A percentile compares a stretch with the other conserved stretches of the same genome.
Conservation (phyloP, 1,284 basidiomycete species). For the Ustilago tritici region DNA sequence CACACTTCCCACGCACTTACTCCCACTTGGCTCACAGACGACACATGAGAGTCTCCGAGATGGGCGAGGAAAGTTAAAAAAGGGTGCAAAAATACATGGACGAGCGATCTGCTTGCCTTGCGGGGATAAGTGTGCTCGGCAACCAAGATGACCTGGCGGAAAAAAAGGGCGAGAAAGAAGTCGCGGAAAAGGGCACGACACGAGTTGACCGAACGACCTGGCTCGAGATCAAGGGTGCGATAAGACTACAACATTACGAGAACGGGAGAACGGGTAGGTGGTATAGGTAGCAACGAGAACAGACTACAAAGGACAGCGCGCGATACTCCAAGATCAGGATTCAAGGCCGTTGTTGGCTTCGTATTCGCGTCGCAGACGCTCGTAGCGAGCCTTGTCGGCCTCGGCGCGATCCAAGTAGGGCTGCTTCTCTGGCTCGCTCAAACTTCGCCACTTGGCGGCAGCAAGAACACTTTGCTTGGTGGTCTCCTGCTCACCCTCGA, state of each 20-base stretch:
- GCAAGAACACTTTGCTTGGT: constrained; percentile 94
- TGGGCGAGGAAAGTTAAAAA: background rate
- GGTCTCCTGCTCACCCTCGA: constrained; percentile 92
- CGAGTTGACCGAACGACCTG: background rate
- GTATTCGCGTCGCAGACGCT: constrained; percentile 60
- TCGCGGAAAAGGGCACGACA: constrained; percentile 11
- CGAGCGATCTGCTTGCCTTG: constrained; percentile 6
- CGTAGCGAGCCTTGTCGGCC: constrained; percentile 65
- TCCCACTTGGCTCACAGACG: background rate
- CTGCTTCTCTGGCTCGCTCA: constrained; percentile 86
- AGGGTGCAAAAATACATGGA: constrained; percentile 17
- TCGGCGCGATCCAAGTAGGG: constrained; percentile 64
- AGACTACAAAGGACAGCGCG: background rate
- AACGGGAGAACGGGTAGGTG: constrained; percentile 1
- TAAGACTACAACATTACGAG: constrained; percentile 26
- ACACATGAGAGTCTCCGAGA: background rate
- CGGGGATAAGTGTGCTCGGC: background rate
- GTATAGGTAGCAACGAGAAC: constrained; percentile 27
- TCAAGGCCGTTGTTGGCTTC: constrained; percentile 44
- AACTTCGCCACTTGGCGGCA: constrained; percentile 88
- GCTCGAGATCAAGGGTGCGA: constrained; percentile 4
- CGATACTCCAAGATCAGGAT: constrained; percentile 17
- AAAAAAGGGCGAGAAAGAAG: constrained; percentile 10
- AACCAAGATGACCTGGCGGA: constrained; percentile 5
- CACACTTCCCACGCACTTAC: too few species aligned